Conservation (phyloP, 1,284 basidiomycete species). For the Cryptococcus jaspeensis region DNA sequence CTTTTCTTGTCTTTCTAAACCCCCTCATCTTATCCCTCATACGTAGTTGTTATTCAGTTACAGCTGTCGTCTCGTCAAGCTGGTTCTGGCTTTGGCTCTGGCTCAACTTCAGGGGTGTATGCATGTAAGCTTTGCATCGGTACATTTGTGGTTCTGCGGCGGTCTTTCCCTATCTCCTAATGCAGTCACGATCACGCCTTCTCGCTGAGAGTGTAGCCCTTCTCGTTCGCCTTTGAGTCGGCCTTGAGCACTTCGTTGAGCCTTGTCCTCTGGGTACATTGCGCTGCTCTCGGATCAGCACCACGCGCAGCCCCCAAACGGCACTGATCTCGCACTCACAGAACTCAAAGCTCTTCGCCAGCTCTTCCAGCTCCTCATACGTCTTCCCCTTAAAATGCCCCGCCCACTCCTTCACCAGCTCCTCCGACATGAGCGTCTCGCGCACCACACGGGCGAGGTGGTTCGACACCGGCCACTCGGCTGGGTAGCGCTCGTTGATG, state of each 20-base stretch:
- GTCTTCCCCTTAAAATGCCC: conserved; percentile 61
- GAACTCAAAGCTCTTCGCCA: conserved; percentile 64
- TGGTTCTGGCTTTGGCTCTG: neutral
- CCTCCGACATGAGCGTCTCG: conserved; percentile 63
- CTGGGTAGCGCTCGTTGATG: conserved; percentile 46
- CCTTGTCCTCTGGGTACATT: conserved; percentile 54
- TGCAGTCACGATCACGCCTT: neutral
- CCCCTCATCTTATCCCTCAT: no score
- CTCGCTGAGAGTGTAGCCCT: neutral
- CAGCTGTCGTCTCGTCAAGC: no score
- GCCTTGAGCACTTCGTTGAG: conserved; percentile 47
- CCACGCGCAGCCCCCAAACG: neutral
- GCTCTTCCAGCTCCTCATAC: conserved; percentile 59
- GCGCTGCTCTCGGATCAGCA: conserved; percentile 38
- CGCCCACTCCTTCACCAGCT: conserved; percentile 65
- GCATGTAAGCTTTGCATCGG: conserved; percentile 10
- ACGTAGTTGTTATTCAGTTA: no score
- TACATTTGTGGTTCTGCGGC: neutral
- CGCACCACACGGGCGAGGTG: conserved; percentile 59
- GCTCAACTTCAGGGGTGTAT: conserved; percentile 6
- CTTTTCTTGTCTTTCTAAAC: no score
- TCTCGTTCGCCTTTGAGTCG: conserved; percentile 21
- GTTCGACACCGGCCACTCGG: conserved; percentile 22
- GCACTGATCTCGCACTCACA: conserved; percentile 17
- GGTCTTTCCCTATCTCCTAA: neutral